phyloP scores from a whole-genome alignment of 352 stramenopile species.

The Phytophthora citricola region DNA sequence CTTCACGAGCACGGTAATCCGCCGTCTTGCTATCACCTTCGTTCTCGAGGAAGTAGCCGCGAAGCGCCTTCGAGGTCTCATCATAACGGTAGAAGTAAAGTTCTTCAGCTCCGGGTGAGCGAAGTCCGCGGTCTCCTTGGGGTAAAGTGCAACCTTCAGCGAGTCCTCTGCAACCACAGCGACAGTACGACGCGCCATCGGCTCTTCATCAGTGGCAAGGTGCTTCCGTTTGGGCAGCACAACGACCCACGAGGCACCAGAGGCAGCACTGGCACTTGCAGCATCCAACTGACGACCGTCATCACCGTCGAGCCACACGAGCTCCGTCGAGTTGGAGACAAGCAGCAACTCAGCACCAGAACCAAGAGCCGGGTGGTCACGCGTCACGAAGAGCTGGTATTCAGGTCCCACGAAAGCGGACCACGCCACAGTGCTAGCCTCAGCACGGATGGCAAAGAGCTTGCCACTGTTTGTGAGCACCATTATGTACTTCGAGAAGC shows the following conservation, averaged over 20 bases:
- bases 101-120: slow-evolving; percentile 65
- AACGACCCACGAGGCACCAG: slow-evolving; percentile 59
- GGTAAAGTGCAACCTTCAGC: slow-evolving; percentile 65
- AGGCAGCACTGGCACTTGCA: slow-evolving; percentile 22
- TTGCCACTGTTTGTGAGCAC: slow-evolving; percentile 79
- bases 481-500: slow-evolving; percentile 87
- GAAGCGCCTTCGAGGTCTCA: slow-evolving; percentile 46
- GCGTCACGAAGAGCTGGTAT: slow-evolving; percentile 81
- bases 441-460: slow-evolving; percentile 80
- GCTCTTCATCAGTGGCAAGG: slow-evolving; percentile 64
- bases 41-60: slow-evolving; percentile 65
- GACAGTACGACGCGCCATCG: slow-evolving; percentile 58
- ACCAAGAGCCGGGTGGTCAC: slow-evolving; percentile 78
- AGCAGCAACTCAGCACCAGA: slow-evolving; percentile 76
- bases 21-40: slow-evolving; percentile 16
- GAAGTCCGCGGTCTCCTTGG: slow-evolving; percentile 44
- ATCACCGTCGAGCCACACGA: slow-evolving; percentile 80
- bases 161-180: slow-evolving; percentile 62
- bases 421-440: slow-evolving; percentile 78
- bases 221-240: slow-evolving; percentile 81
- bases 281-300: slow-evolving; percentile 59
- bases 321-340: slow-evolving; percentile 60
- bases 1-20: slow-evolving; percentile 53
- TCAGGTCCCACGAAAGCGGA: slow-evolving; percentile 68
- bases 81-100: slow-evolving; percentile 87